Evolutionary conservation across 1,284 basidiomycete species (phyloP).

Genomic region (Ceratobasidium sp.): DNA sequence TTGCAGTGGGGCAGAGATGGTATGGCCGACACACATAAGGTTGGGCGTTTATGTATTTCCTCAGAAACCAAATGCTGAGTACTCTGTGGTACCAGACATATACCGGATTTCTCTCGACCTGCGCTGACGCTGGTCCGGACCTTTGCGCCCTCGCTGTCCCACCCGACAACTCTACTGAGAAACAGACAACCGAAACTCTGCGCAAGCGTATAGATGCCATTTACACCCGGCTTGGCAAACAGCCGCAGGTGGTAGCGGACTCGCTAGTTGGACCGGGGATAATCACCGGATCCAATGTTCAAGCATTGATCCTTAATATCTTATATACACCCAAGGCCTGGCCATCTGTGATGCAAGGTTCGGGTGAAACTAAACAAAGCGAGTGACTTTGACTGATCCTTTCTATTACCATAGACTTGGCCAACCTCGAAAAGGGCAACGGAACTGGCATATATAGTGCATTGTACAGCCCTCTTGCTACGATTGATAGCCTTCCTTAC

Average conservation of each 20-base stretch:
- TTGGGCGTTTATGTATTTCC: neutral
- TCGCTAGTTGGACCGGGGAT: constrained; percentile 48
- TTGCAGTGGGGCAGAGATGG: constrained; percentile 49
- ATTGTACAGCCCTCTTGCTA: neutral
- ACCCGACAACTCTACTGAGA: neutral
- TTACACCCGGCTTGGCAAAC: constrained; percentile 26
- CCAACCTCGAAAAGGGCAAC: constrained; percentile 1
- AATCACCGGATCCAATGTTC: constrained; percentile 45
- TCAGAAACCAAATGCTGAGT: too few species aligned
- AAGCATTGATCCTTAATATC: constrained; percentile 38
- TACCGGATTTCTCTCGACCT: constrained; percentile 46
- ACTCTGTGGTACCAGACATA: neutral
- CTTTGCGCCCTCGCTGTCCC: constrained; percentile 42
- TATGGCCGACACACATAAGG: constrained; percentile 50
- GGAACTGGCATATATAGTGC: neutral
- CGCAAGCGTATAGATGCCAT: constrained; percentile 32
- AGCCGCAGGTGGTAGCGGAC: constrained; percentile 44
- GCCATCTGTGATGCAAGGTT: neutral
- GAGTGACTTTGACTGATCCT: constrained; percentile 12
- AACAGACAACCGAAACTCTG: constrained; percentile 41
- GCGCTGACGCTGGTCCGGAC: constrained; percentile 46
- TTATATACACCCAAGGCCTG: constrained; percentile 40
- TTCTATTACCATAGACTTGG: neutral
- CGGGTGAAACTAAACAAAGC: neutral
- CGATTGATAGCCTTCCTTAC: neutral